Conservation (phyloP, 1,284 basidiomycete species). For the Hortiboletus rubellus region DNA sequence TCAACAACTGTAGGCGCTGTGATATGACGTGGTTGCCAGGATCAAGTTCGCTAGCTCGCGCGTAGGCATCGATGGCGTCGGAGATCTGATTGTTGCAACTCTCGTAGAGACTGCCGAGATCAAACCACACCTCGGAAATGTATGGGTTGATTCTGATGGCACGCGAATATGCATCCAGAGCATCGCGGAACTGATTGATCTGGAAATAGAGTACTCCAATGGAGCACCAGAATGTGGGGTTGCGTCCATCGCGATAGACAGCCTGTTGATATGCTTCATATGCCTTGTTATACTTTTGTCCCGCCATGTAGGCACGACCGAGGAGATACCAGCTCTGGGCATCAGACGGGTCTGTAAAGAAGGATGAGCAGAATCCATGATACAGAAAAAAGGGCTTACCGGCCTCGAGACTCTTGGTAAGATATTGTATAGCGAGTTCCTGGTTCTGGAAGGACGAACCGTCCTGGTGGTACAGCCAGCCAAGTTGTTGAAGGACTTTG, state of each 20-base stretch:
- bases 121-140: slow-evolving; percentile 99
- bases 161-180: slow-evolving; percentile 96
- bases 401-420: slow-evolving; percentile 93
- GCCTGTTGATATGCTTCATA: slow-evolving; percentile 99
- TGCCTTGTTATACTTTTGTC: slow-evolving; percentile 99
- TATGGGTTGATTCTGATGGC: slow-evolving; percentile 99
- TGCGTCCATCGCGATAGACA: slow-evolving; percentile 97
- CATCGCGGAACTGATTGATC: slow-evolving; percentile 98
- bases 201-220: slow-evolving; percentile 99
- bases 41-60: slow-evolving; percentile 88
- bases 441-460: slow-evolving; percentile 94
- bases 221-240: slow-evolving; percentile 99
- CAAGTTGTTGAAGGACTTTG: slow-evolving; percentile 97
- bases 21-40: slow-evolving; percentile 78
- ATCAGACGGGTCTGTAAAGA: slow-evolving; percentile 78
- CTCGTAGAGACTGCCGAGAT: slow-evolving; percentile 95
- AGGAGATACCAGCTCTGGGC: slow-evolving; percentile 99
- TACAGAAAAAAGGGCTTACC: slow-evolving; percentile 49
- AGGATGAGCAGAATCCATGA: slow-evolving; percentile 4
- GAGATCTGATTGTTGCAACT: slow-evolving; percentile 99
- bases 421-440: slow-evolving; percentile 89
- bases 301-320: slow-evolving; percentile 97
- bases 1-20: slow-evolving; percentile 74
- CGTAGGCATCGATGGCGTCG: slow-evolving; percentile 98
- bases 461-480: slow-evolving; percentile 96